Percentiles rank a stretch among this genome's conserved stretches.
These are phyloP conservation scores for Apium graveolens DNA, from an alignment of 129 eudicot species.

Conservation along the genomic window DNA sequence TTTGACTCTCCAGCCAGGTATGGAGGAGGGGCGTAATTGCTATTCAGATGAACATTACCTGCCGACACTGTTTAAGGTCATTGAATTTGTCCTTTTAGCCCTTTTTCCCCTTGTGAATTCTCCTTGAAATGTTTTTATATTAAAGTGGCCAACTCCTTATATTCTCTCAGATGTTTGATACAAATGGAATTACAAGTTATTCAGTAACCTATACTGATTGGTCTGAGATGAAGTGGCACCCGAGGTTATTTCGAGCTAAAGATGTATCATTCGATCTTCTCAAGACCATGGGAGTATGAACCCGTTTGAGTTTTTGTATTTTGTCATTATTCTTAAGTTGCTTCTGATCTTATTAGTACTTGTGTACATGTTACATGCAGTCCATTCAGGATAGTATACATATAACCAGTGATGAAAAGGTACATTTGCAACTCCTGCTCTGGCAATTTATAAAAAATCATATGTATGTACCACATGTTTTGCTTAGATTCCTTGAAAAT, in stretches of 20 bases:
- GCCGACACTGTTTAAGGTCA: slow-evolving; percentile 55
- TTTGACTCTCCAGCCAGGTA: slow-evolving; percentile 48
- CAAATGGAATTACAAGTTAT: slow-evolving; percentile 68
- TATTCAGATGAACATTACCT: slow-evolving; percentile 74
- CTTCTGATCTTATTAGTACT: slow-evolving; percentile 8
- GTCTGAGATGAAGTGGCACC: slow-evolving; percentile 96
- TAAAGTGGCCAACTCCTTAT: background rate
- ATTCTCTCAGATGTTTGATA: slow-evolving; percentile 64
- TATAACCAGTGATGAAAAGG: slow-evolving; percentile 57
- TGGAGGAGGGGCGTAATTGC: slow-evolving; percentile 58
- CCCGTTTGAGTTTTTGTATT: background rate
- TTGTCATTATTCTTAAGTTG: background rate
- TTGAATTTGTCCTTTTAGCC: background rate
- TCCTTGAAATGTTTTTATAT: background rate
- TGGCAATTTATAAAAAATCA: background rate
- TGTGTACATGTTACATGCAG: slow-evolving; percentile 28
- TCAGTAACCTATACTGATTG: slow-evolving; percentile 83
- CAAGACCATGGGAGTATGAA: slow-evolving; percentile 54
- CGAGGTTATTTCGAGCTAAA: slow-evolving; percentile 50
- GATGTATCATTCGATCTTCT: slow-evolving; percentile 56
- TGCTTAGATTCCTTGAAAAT: background rate
- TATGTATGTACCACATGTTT: background rate
- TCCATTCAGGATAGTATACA: slow-evolving; percentile 37
- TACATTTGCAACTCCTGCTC: slow-evolving; percentile 5
- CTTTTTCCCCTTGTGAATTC: background rate